Conservation (phyloP, 257 asterid genomes). For the Nicotiana benthamiana region DNA sequence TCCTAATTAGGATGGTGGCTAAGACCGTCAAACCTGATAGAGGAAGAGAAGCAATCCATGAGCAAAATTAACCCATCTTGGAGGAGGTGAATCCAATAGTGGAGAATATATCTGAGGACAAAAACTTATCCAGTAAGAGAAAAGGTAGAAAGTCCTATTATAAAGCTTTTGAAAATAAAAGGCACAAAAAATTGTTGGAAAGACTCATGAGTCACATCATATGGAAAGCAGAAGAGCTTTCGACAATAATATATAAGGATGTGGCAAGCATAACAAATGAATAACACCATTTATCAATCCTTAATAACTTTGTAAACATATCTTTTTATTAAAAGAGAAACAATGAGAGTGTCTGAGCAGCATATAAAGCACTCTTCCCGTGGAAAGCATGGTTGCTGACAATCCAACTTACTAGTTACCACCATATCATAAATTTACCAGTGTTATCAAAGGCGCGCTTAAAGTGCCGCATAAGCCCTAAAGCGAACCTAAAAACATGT, state of each 20-base stretch:
- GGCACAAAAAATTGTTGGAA: neutral
- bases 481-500: no score
- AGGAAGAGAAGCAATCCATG: slow-evolving; percentile 87
- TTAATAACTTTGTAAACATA: neutral
- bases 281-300: neutral
- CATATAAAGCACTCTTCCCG: neutral
- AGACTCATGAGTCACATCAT: neutral
- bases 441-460: no score
- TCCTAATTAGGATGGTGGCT: neutral
- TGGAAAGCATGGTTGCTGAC: neutral
- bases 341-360: neutral
- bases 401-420: neutral
- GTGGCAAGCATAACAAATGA: neutral
- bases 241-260: neutral
- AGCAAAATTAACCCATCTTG: slow-evolving; percentile 91
- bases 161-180: neutral
- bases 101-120: slow-evolving; percentile 76
- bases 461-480: no score
- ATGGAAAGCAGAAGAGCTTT: neutral
- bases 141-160: neutral
- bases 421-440: neutral
- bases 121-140: slow-evolving; percentile 12
- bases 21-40: slow-evolving; percentile 53
- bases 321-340: neutral
- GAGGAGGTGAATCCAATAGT: slow-evolving; percentile 82